phyloP scores from a whole-genome alignment of 768 basidiomycete species.

The Pulveroboletus sp. region DNA sequence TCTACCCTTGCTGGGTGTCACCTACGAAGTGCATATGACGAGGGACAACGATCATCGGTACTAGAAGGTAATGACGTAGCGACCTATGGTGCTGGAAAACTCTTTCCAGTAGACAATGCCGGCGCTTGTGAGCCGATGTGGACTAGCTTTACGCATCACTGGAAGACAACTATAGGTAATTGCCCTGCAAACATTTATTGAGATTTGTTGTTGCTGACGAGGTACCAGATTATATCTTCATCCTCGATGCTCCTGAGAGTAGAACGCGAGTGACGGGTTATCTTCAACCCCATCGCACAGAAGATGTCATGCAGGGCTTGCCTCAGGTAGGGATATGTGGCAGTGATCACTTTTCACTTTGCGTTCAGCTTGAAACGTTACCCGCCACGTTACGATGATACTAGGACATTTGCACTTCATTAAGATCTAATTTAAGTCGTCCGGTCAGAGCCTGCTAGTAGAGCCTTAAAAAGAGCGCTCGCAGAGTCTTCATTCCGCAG shows the following conservation, averaged over 20 bases:
- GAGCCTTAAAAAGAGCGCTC: conserved; percentile 75
- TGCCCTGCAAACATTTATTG: neutral
- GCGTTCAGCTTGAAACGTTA: conserved; percentile 47
- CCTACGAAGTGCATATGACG: conserved; percentile 68
- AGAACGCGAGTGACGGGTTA: conserved; percentile 45
- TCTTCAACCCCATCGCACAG: conserved; percentile 54
- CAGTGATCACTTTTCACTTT: conserved; percentile 83
- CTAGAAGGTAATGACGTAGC: conserved; percentile 16
- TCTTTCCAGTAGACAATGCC: conserved; percentile 34
- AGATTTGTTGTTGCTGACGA: conserved; percentile 6
- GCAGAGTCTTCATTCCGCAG: conserved; percentile 85
- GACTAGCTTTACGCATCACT: conserved; percentile 86
- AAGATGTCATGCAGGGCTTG: conserved; percentile 64
- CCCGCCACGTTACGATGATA: conserved; percentile 7
- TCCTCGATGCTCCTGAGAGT: conserved; percentile 44
- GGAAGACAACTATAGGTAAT: conserved; percentile 76
- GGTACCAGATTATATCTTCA: conserved; percentile 81
- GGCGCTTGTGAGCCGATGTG: conserved; percentile 77
- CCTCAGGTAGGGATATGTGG: conserved; percentile 77
- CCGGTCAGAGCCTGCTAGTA: conserved; percentile 85
- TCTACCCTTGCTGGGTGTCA: conserved; percentile 34
- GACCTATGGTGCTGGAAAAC: conserved; percentile 51
- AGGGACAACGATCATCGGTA: conserved; percentile 34
- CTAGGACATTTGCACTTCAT: neutral
- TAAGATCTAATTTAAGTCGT: conserved; percentile 24